These are phyloP conservation scores for Stentor coeruleus DNA, from an alignment of 73 alveolate species.

Conservation along the genomic window DNA sequence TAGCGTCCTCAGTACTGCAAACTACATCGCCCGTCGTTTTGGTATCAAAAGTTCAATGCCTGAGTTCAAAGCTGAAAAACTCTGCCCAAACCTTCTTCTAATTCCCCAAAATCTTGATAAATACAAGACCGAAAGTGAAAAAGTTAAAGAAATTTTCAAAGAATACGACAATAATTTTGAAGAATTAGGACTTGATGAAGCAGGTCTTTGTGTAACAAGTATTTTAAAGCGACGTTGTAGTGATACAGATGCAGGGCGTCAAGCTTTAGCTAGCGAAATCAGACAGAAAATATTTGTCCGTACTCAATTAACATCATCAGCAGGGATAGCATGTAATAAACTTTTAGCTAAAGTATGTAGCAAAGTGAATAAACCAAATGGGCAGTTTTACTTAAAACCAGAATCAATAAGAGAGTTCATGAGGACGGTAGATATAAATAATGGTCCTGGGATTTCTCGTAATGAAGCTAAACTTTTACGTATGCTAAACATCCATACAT, in stretches of 20 bases:
- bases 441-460: conserved; percentile 81
- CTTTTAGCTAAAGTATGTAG: conserved; percentile 96
- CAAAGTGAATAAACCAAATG: conserved; percentile 96
- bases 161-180: conserved; percentile 85
- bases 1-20: conserved; percentile 91
- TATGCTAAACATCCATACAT: conserved; percentile 55
- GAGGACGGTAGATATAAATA: conserved; percentile 57
- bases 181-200: conserved; percentile 95
- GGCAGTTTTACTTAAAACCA: conserved; percentile 65
- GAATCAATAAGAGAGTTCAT: conserved; percentile 65
- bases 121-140: conserved; percentile 63
- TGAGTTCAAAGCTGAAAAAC: conserved; percentile 88
- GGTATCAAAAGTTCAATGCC: conserved; percentile 99
- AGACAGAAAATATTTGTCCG: conserved; percentile 61
- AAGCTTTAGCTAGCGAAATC: conserved; percentile 68
- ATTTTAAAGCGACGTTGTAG: conserved; percentile 50
- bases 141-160: conserved; percentile 43
- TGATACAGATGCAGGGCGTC: conserved; percentile 67
- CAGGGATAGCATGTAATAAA: conserved; percentile 95
- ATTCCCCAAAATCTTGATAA: conserved; percentile 63
- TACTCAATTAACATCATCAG: conserved; percentile 88
- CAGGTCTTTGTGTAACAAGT: conserved; percentile 86
- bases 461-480: conserved; percentile 56
- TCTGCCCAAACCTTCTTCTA: conserved; percentile 89
- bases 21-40: conserved; percentile 94